Conservation (phyloP, 2,329 filamentous ascomycete species). For the Colletotrichum caudatum region DNA sequence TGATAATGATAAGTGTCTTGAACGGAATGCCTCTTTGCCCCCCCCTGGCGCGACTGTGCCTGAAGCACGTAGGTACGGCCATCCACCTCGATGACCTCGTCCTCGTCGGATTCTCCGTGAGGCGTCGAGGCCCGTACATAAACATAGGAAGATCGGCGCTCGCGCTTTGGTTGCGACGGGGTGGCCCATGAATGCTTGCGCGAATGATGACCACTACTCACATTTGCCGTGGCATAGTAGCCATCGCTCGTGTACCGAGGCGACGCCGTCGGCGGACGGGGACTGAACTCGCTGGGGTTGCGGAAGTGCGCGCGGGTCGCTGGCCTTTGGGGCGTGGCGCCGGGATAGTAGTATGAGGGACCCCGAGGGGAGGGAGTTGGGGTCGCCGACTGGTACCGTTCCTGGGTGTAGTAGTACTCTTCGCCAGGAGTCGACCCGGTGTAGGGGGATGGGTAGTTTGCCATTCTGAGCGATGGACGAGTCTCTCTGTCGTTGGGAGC, state of each 20-base stretch:
- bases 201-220: constrained; percentile 66
- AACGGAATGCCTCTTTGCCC: constrained; percentile 44
- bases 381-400: constrained; percentile 65
- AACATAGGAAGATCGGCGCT: constrained; percentile 66
- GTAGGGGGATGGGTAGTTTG: constrained; percentile 57
- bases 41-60: constrained; percentile 57
- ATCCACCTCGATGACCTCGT: constrained; percentile 68
- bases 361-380: constrained; percentile 69
- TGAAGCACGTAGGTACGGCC: constrained; percentile 66
- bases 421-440: constrained; percentile 61
- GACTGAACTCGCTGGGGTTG: constrained; percentile 58
- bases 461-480: constrained; percentile 43
- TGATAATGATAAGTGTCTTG: constrained; percentile 42
- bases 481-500: constrained; percentile 49
- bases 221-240: constrained; percentile 74
- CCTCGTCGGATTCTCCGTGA: constrained; percentile 74
- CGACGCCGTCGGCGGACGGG: constrained; percentile 64
- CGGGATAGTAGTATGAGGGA: constrained; percentile 61
- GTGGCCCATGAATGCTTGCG: constrained; percentile 63
- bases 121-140: constrained; percentile 69
- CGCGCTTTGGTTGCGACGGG: constrained; percentile 59
- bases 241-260: constrained; percentile 72
- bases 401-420: constrained; percentile 65
- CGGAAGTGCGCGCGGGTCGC: constrained; percentile 66
- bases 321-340: constrained; percentile 63